phyloP scores from a whole-genome alignment of 176 grass and related monocot species.

The Otatea glauca region DNA sequence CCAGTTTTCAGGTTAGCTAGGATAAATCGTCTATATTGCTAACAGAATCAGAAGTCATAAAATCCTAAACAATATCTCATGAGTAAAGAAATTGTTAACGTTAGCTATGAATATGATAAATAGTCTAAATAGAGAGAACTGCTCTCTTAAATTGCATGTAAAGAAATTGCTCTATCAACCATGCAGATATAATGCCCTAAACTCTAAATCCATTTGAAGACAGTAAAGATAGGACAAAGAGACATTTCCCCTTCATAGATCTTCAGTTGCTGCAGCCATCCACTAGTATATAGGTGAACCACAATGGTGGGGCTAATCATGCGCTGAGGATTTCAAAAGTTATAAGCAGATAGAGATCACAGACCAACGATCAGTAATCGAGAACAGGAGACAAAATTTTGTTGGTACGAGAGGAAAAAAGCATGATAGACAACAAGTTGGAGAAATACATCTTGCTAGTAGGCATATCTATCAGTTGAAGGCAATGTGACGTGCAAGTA shows the following conservation, averaged over 20 bases:
- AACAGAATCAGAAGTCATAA: background rate
- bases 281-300: background rate
- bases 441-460: background rate
- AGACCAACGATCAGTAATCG: background rate
- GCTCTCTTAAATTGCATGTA: background rate
- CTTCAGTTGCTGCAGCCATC: background rate
- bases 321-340: background rate
- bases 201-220: background rate
- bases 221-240: background rate
- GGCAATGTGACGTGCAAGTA: slow-evolving; percentile 1
- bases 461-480: background rate
- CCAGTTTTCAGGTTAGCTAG: background rate
- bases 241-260: background rate
- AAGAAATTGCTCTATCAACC: background rate
- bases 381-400: background rate
- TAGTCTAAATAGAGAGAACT: background rate
- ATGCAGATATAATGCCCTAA: background rate
- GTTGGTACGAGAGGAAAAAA: background rate
- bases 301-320: background rate
- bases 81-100: background rate
- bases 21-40: slow-evolving; percentile 1
- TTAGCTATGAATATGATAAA: background rate
- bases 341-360: background rate
- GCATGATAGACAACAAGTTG: background rate
- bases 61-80: background rate